Evolutionary conservation across 768 basidiomycete genomes (phyloP).

Genomic region (Nidularia pulvinata): DNA sequence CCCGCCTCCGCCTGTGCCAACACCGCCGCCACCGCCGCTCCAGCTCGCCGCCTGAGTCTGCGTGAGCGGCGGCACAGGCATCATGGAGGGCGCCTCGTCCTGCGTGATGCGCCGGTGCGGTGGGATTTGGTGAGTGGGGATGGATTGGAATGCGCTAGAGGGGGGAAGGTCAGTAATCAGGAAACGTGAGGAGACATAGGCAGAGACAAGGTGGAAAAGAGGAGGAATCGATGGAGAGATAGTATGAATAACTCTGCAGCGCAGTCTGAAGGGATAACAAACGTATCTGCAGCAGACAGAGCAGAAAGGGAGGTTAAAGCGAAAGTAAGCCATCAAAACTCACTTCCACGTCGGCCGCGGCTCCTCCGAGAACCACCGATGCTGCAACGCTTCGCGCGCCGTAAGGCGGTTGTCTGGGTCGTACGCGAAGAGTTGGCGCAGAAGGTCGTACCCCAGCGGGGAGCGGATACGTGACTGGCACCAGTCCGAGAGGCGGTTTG

Average conservation of each 20-base stretch:
- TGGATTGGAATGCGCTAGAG: slow-evolving; percentile 71
- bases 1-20: slow-evolving; percentile 16
- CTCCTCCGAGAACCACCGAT: slow-evolving; percentile 94
- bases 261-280: too few relatives aligned
- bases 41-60: slow-evolving; percentile 31
- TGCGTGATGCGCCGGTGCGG: slow-evolving; percentile 89
- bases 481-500: slow-evolving; percentile 74
- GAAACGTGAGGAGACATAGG: slow-evolving; percentile 1
- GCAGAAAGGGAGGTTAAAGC: background rate
- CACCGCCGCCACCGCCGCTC: slow-evolving; percentile 28
- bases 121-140: slow-evolving; percentile 67
- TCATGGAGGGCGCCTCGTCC: slow-evolving; percentile 90
- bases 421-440: slow-evolving; percentile 86
- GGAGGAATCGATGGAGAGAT: too few relatives aligned
- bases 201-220: too few relatives aligned
- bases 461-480: slow-evolving; percentile 65
- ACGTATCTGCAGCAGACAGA: too few relatives aligned
- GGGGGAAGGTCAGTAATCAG: slow-evolving; percentile 1
- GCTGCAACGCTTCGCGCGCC: slow-evolving; percentile 77
- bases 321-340: slow-evolving; percentile 24
- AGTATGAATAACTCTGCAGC: too few relatives aligned
- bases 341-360: slow-evolving; percentile 87
- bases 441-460: slow-evolving; percentile 74
- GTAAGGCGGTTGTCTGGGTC: slow-evolving; percentile 89
- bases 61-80: slow-evolving; percentile 61